Conservation (phyloP, 371 early-diverging fungal species). For the Phascolomyces articulosus region DNA sequence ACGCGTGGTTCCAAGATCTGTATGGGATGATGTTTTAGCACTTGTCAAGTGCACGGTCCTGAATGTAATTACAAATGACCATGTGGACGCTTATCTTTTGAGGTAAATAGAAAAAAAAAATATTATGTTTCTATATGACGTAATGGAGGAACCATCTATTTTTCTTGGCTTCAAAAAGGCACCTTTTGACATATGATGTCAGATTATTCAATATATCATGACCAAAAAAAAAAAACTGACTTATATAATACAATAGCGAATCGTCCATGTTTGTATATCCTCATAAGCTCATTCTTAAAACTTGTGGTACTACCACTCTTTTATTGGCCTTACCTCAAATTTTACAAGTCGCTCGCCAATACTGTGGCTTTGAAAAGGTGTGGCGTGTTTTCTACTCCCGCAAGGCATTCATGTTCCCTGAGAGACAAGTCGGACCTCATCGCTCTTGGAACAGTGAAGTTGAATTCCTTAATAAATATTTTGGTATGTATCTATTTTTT, state of each 20-base stretch:
- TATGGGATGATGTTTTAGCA: slow-evolving; percentile 90
- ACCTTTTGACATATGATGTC: not conserved
- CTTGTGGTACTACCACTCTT: slow-evolving; percentile 96
- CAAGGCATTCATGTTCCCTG: slow-evolving; percentile 96
- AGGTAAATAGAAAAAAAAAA: slow-evolving; percentile 47
- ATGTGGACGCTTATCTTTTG: slow-evolving; percentile 88
- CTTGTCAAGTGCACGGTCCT: slow-evolving; percentile 93
- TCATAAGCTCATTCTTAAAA: slow-evolving; percentile 93
- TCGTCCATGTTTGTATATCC: slow-evolving; percentile 96
- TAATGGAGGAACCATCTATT: too few relatives aligned
- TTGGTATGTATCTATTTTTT: slow-evolving; percentile 46
- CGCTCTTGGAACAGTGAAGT: slow-evolving; percentile 92
- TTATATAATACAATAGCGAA: slow-evolving; percentile 58
- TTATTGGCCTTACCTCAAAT: slow-evolving; percentile 84
- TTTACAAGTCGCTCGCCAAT: slow-evolving; percentile 78
- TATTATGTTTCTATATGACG: not conserved
- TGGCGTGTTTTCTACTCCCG: slow-evolving; percentile 93
- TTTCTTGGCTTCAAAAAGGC: too few relatives aligned
- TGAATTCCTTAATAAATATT: slow-evolving; percentile 66
- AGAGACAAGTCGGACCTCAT: slow-evolving; percentile 87
- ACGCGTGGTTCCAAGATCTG: slow-evolving; percentile 71
- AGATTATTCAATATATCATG: not conserved
- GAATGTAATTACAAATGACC: slow-evolving; percentile 75
- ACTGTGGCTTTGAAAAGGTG: slow-evolving; percentile 72
- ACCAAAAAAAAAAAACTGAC: not conserved